phyloP scores from a whole-genome alignment of 192 early-diverging fungal species.

The Coemansia sp. region DNA sequence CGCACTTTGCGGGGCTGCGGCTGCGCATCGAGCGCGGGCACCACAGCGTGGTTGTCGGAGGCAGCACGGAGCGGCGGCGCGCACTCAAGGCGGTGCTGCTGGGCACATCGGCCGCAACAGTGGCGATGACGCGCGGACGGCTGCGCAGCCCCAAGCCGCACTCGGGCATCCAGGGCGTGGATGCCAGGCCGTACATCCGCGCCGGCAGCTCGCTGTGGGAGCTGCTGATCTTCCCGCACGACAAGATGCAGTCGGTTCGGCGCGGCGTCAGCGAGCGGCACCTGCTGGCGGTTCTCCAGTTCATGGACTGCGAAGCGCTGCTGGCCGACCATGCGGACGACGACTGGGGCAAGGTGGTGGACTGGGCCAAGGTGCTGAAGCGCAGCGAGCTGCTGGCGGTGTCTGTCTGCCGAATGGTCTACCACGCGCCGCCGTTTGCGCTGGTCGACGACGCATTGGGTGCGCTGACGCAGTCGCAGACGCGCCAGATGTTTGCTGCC shows the following conservation, averaged over 20 bases:
- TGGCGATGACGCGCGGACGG: slow-evolving; percentile 10
- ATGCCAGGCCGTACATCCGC: slow-evolving; percentile 20
- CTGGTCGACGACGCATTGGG: slow-evolving; percentile 27
- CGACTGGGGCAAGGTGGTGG: slow-evolving; percentile 42
- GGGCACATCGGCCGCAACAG: background rate
- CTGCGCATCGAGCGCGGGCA: slow-evolving; percentile 33
- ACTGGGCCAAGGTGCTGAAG: slow-evolving; percentile 41
- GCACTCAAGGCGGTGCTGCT: slow-evolving; percentile 22
- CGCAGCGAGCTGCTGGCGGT: slow-evolving; percentile 30
- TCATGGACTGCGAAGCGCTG: slow-evolving; percentile 36
- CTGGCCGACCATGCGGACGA: slow-evolving; percentile 21
- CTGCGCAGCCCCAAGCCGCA: slow-evolving; percentile 19
- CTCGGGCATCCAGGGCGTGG: slow-evolving; percentile 4
- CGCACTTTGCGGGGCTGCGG: slow-evolving; percentile 24
- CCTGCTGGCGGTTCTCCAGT: slow-evolving; percentile 28
- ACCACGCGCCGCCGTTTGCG: slow-evolving; percentile 39
- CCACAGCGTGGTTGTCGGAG: slow-evolving; percentile 37
- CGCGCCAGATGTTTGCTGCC: slow-evolving; percentile 28
- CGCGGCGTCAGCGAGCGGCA: slow-evolving; percentile 40
- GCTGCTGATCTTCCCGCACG: slow-evolving; percentile 45
- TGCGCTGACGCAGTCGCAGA: slow-evolving; percentile 16
- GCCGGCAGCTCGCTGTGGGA: slow-evolving; percentile 51
- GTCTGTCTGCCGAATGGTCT: slow-evolving; percentile 34
- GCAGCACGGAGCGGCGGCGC: slow-evolving; percentile 14
- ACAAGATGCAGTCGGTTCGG: slow-evolving; percentile 34